A percentile compares a stretch with the other conserved stretches of the same genome.
Conservation (phyloP, 345 rosid genomes). For the Excoecaria agallocha region DNA sequence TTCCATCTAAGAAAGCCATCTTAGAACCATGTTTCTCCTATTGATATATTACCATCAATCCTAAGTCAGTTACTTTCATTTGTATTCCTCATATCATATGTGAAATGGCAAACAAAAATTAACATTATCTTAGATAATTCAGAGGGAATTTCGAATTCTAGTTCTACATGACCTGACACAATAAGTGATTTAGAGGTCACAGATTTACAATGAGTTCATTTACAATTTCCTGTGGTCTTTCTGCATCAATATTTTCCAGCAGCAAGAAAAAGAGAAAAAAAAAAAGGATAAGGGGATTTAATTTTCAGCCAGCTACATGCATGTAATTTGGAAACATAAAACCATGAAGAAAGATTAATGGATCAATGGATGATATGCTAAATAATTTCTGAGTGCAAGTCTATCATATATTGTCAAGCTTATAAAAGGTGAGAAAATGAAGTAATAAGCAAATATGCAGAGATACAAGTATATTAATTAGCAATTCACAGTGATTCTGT, state of each 20-base stretch:
- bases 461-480: not conserved
- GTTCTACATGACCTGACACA: not conserved
- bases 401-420: not conserved
- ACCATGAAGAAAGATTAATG: not conserved
- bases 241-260: not conserved
- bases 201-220: not conserved
- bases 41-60: slow-evolving; percentile 17
- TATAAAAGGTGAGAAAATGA: not conserved
- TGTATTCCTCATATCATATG: not conserved
- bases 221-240: not conserved
- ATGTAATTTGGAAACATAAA: not conserved
- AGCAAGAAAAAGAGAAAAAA: not conserved
- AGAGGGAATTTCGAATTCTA: not conserved
- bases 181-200: not conserved
- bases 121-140: not conserved
- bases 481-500: not conserved
- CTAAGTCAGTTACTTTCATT: slow-evolving; percentile 12
- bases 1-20: slow-evolving; percentile 98
- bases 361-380: not conserved
- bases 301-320: not conserved
- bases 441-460: not conserved
- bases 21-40: slow-evolving; percentile 98
- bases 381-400: not conserved
- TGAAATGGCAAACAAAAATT: not conserved
- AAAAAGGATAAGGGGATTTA: no score